A percentile compares a stretch with the other conserved stretches of the same genome.
Conservation (phyloP, 73 alveolate species). For the Tetrahymena borealis region DNA sequence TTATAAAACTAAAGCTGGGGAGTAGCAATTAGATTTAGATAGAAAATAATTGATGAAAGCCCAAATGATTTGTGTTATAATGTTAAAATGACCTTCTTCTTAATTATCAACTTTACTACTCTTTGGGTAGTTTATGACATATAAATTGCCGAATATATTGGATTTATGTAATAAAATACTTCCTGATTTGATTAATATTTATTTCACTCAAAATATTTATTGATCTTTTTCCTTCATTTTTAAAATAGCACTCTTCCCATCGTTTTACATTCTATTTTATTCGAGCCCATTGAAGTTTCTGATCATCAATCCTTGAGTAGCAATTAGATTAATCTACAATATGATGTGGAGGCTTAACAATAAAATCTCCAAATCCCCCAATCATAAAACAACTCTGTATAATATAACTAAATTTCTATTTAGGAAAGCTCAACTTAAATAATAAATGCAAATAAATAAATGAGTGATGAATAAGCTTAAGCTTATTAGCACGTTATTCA, state of each 20-base stretch:
- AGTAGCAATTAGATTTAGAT: not conserved
- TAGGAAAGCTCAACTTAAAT: not conserved
- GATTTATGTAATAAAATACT: not conserved
- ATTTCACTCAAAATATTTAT: no score
- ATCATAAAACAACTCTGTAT: not conserved
- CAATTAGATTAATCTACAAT: not conserved
- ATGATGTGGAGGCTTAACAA: not conserved
- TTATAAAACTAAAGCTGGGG: not conserved
- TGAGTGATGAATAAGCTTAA: not conserved
- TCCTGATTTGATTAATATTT: no score
- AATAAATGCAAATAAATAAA: not conserved
- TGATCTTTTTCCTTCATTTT: no score
- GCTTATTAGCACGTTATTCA: not conserved
- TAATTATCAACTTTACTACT: not conserved
- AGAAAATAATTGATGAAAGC: not conserved
- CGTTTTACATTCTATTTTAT: not conserved
- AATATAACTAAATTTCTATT: not conserved
- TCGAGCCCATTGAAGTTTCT: not conserved
- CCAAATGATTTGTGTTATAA: not conserved
- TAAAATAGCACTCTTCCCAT: not conserved
- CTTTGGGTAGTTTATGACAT: not conserved
- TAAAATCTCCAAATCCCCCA: not conserved
- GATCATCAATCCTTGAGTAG: not conserved
- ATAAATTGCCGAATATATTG: not conserved
- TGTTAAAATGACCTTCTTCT: not conserved